Percentiles rank a stretch among this genome's conserved stretches.
Evolutionary conservation across 2,329 filamentous ascomycete species (phyloP).

Genomic region (Trichoderma sp.): DNA sequence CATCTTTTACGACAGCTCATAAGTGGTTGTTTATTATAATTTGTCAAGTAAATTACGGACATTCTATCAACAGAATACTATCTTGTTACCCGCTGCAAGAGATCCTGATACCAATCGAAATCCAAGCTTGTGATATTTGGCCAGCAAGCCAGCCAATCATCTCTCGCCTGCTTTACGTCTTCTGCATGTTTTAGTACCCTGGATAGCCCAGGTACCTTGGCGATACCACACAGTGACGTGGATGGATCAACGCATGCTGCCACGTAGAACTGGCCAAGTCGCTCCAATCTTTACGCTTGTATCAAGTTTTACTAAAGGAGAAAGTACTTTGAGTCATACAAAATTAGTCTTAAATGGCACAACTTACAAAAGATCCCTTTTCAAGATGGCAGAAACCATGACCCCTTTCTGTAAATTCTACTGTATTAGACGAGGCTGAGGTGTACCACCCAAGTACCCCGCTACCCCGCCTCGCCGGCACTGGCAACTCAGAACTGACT

Average conservation of each 20-base stretch:
- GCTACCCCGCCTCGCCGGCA: constrained; percentile 41
- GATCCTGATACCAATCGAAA: not conserved
- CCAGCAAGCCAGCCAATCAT: constrained; percentile 1
- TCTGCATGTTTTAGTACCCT: not conserved
- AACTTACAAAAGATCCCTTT: not conserved
- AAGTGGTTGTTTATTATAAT: not conserved
- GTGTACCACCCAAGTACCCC: constrained; percentile 34
- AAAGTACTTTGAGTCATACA: constrained; percentile 8
- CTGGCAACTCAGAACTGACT: constrained; percentile 20
- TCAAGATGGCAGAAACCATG: not conserved
- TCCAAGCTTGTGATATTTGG: not conserved
- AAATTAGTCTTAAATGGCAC: not conserved
- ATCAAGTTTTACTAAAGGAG: not conserved
- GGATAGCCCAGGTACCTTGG: constrained; percentile 3
- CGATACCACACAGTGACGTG: not conserved
- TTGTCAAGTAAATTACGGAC: not conserved
- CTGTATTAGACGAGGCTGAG: constrained; percentile 11
- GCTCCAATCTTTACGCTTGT: no score
- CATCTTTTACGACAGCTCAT: not conserved
- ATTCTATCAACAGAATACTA: not conserved
- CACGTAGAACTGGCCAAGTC: not conserved
- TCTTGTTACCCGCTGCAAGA: no score
- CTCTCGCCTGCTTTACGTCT: not conserved
- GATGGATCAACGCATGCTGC: not conserved
- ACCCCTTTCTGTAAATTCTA: not conserved